Conservation (phyloP, 805 yeast genomes). For the Kodamaea sagamina region DNA sequence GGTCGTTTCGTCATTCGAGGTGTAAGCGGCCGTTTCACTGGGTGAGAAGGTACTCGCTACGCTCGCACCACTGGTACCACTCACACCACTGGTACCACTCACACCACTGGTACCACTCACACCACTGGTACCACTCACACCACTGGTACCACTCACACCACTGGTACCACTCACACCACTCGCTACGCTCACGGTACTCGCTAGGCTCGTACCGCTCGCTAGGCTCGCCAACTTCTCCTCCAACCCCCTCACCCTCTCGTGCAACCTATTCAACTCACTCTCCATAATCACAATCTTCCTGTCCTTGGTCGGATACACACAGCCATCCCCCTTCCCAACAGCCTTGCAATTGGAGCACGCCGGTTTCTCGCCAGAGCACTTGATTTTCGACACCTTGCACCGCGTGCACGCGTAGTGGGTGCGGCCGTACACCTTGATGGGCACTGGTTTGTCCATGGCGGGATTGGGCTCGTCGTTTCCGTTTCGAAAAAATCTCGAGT, state of each 20-base stretch:
- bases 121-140: too few relatives aligned
- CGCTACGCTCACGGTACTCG: too few relatives aligned
- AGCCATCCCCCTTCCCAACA: constrained; percentile 31
- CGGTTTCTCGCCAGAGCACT: constrained; percentile 45
- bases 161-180: too few relatives aligned
- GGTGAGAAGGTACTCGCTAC: too few relatives aligned
- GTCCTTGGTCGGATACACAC: constrained; percentile 40
- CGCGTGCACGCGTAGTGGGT: constrained; percentile 46
- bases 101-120: too few relatives aligned
- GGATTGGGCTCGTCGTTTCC: background rate
- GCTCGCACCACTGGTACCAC: too few relatives aligned
- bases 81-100: too few relatives aligned
- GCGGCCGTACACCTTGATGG: constrained; percentile 44
- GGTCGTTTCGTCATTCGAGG: too few relatives aligned
- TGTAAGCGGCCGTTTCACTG: too few relatives aligned
- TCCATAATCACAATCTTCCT: constrained; percentile 47
- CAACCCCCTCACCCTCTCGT: constrained; percentile 32
- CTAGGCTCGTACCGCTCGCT: too few relatives aligned
- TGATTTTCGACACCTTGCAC: constrained; percentile 41
- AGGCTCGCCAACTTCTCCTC: constrained; percentile 25
- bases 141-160: too few relatives aligned
- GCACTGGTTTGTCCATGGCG: constrained; percentile 20
- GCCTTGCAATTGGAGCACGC: constrained; percentile 42
- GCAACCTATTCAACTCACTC: constrained; percentile 38
- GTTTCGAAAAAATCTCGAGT: background rate